Evolutionary conservation across 2,329 filamentous ascomycete genomes (phyloP).

Genomic region (Penicillium rolfsii): DNA sequence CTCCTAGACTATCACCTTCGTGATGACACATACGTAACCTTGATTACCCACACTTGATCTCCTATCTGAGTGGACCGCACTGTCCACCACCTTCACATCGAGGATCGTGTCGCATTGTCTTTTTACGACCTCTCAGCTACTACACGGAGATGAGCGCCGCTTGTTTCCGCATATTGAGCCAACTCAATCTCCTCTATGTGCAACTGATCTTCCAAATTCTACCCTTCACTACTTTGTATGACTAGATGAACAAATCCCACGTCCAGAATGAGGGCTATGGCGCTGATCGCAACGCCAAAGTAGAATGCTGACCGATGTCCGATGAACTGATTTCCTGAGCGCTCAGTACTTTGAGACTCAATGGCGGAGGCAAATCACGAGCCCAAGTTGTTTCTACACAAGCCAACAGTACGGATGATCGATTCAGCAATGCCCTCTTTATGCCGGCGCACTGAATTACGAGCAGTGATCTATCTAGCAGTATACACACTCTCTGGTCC

Average conservation of each 20-base stretch:
- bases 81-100: background rate
- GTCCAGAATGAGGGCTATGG: conserved; percentile 34
- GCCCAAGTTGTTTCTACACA: conserved; percentile 50
- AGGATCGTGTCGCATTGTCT: background rate
- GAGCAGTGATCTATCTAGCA: conserved; percentile 58
- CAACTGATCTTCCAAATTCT: conserved; percentile 27
- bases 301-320: conserved; percentile 40
- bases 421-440: conserved; percentile 58
- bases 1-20: background rate
- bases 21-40: background rate
- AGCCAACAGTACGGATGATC: conserved; percentile 52
- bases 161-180: conserved; percentile 15
- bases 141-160: conserved; percentile 8
- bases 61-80: background rate
- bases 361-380: conserved; percentile 51
- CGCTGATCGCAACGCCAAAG: conserved; percentile 38
- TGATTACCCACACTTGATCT: background rate
- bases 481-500: conserved; percentile 57
- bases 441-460: conserved; percentile 53
- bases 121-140: background rate
- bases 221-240: conserved; percentile 41
- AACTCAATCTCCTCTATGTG: conserved; percentile 20
- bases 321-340: conserved; percentile 21
- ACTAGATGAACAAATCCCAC: conserved; percentile 37
- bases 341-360: conserved; percentile 33